These are phyloP conservation scores for Aspergillus sclerotiicarbonarius DNA, from an alignment of 495 filamentous ascomycete species.

Conservation along the genomic window DNA sequence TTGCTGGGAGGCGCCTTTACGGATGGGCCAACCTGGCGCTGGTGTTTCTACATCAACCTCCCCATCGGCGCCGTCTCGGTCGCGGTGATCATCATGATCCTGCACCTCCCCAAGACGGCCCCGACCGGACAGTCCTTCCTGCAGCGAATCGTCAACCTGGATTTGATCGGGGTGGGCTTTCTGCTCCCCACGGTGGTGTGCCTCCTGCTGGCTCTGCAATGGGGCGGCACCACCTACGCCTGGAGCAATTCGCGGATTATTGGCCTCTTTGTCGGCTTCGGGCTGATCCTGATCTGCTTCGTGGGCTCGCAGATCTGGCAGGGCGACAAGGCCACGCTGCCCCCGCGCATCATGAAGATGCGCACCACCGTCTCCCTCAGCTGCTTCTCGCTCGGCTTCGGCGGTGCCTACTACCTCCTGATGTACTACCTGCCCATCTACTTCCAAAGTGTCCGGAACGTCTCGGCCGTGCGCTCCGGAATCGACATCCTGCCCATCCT, in stretches of 20 bases:
- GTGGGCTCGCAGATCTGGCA: conserved; percentile 33
- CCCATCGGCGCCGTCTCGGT: conserved; percentile 26
- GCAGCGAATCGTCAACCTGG: conserved; percentile 35
- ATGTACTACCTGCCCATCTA: conserved; percentile 65
- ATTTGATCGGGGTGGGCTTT: conserved; percentile 51
- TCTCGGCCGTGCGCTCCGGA: conserved; percentile 46
- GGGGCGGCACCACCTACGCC: conserved; percentile 53
- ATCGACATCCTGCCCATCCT: conserved; percentile 55
- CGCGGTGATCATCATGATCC: conserved; percentile 22
- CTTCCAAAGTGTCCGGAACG: conserved; percentile 53
- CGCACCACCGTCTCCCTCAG: conserved; percentile 35
- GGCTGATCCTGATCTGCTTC: conserved; percentile 26
- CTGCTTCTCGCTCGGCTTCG: conserved; percentile 39
- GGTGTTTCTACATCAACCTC: conserved; percentile 59
- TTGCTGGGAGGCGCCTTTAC: conserved; percentile 29
- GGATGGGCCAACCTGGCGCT: not conserved
- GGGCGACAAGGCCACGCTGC: conserved; percentile 32
- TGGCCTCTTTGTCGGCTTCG: conserved; percentile 43
- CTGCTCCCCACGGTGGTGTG: conserved; percentile 54
- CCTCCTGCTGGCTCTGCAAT: conserved; percentile 63
- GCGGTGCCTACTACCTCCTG: conserved; percentile 43
- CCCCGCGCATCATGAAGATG: conserved; percentile 41
- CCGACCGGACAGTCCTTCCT: conserved; percentile 16
- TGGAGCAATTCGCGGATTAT: conserved; percentile 50
- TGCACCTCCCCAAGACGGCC: conserved; percentile 19